These are phyloP conservation scores for Telopea speciosissima DNA, from an alignment of 177 flowering plant genomes.

Conservation along the genomic window DNA sequence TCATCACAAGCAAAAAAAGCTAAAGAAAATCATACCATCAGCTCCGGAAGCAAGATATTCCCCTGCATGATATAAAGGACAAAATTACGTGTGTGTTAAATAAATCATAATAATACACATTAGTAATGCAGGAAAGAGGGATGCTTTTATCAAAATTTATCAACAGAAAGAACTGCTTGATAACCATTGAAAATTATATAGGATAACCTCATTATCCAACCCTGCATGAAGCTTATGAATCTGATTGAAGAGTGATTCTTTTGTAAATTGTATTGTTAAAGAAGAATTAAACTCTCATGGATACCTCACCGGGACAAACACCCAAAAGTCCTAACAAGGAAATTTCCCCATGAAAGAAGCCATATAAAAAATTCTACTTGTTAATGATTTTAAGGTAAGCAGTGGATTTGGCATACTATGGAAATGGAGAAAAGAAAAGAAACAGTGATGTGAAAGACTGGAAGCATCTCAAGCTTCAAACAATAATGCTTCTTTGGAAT, in stretches of 20 bases:
- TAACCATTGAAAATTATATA: too few relatives aligned
- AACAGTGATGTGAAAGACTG: too few relatives aligned
- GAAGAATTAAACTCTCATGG: neutral
- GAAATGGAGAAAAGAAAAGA: too few relatives aligned
- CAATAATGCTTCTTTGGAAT: too few relatives aligned
- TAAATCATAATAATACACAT: neutral
- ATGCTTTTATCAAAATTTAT: neutral
- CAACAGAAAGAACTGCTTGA: neutral
- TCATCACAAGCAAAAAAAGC: neutral
- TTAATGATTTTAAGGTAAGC: too few relatives aligned
- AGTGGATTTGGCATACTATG: too few relatives aligned
- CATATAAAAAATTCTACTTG: too few relatives aligned
- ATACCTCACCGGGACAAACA: too few relatives aligned
- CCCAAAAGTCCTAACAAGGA: too few relatives aligned
- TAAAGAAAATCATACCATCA: constrained; percentile 62
- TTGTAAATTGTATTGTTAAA: neutral
- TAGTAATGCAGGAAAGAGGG: neutral
- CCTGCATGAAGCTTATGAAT: neutral
- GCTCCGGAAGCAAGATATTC: constrained; percentile 94
- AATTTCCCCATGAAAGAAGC: too few relatives aligned
- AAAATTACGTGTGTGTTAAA: constrained; percentile 4
- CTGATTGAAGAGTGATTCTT: neutral
- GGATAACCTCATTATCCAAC: neutral
- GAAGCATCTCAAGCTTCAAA: too few relatives aligned
- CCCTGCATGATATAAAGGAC: constrained; percentile 46